Evolutionary conservation across 257 asterid species (phyloP), one percentile per base, ranked within the genome.

Genomic region (Thymus quinquecostatus): DNA sequence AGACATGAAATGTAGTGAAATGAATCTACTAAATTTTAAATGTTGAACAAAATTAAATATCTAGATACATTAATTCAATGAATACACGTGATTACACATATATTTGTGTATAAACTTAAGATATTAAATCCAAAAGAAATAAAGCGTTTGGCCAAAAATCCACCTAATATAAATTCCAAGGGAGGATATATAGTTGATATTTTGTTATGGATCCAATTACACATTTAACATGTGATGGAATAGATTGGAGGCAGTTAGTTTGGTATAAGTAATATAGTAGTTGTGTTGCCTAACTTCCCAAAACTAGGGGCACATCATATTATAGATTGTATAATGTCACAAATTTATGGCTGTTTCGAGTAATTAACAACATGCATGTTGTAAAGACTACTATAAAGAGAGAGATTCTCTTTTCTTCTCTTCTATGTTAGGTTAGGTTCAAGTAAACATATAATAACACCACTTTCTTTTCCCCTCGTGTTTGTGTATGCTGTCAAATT

Each of bases 241-340:
- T 64, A 55, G 65, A 14, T 66, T 43, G 56, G 55, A 49, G 47
- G 57, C 73, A 67, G 41, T n/a, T 38, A 68, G 79, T 75, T 75
- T 40, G 79, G 74, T 51, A 68, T 2, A 30, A 41, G 64, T 44
- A 60, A 27, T 34, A 67, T 48, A 45, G 0, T 29, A 60, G 8
- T 38, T 58, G 78, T 36, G 40, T 75, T 38, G 59, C 70, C 79
- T 38, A 75, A 75, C 79, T 68, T 68, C 38, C 75, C 69, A 28
- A 58, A 59, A 59, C 6, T 55, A 51, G 38, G 60, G 58, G 38
- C 55, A 53, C 9, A 29, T 41, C 45, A 41, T 41, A 30, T 30
- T 28, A 10, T 10, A 61, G 49, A 2, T 49, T 38, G 33, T 21
- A 34, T 50, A 28, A 61, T 49, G 64, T 8, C 27, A 34, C 30